These are phyloP conservation scores for Cryphonectria radicalis DNA, from an alignment of 2,329 filamentous ascomycete genomes.

Conservation along the genomic window DNA sequence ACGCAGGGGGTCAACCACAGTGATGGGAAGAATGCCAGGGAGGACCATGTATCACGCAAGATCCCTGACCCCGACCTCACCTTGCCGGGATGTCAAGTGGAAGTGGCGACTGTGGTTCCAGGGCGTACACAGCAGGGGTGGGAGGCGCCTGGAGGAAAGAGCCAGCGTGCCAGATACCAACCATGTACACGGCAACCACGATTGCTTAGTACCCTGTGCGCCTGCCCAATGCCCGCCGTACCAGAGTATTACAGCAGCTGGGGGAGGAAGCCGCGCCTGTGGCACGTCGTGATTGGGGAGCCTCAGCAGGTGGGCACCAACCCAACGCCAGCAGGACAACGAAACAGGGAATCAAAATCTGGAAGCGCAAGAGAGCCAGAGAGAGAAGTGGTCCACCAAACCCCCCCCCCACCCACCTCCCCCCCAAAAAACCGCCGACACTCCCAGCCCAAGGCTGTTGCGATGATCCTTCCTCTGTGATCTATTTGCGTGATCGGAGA, in stretches of 20 bases:
- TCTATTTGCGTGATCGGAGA: neutral
- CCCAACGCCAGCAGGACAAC: constrained; percentile 17
- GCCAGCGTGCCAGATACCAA: neutral
- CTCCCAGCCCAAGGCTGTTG: neutral
- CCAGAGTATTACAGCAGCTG: neutral
- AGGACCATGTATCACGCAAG: neutral
- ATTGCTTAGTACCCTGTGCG: neutral
- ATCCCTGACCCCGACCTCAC: constrained; percentile 21
- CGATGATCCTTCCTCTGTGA: neutral
- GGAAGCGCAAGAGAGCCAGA: neutral
- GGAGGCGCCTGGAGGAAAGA: neutral
- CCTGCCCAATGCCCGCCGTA: neutral
- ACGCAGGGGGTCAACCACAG: constrained; percentile 18
- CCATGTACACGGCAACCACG: neutral
- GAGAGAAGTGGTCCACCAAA: too few species aligned
- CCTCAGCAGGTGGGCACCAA: constrained; percentile 9
- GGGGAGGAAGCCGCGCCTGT: constrained; percentile 26
- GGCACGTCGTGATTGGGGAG: constrained; percentile 34
- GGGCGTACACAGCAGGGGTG: constrained; percentile 1
- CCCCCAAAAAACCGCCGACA: neutral
- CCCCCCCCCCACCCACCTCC: neutral
- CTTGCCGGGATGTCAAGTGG: constrained; percentile 1
- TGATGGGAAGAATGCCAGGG: constrained; percentile 14
- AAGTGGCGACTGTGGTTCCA: constrained; percentile 5
- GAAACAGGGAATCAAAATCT: constrained; percentile 13